phyloP scores from a whole-genome alignment of 2,329 filamentous ascomycete genomes.

The Teratosphaeria destructans region DNA sequence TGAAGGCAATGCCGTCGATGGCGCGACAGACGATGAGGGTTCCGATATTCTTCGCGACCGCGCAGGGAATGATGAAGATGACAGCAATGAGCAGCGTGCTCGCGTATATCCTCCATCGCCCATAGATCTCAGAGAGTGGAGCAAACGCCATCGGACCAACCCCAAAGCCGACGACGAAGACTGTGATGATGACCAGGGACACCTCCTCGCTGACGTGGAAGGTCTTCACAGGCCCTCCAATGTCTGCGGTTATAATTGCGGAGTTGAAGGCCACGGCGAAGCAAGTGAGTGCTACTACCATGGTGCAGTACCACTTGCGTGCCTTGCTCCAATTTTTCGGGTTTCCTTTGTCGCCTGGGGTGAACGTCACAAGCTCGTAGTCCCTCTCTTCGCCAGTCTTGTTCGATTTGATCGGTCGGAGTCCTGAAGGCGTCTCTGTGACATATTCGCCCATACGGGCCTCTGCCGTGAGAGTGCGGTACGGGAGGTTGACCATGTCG shows the following conservation, averaged over 20 bases:
- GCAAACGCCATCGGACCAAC: conserved; percentile 30
- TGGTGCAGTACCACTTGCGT: conserved; percentile 44
- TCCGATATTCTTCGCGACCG: conserved; percentile 43
- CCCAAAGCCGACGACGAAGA: conserved; percentile 24
- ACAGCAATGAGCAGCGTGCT: conserved; percentile 41
- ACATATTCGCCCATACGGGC: conserved; percentile 11
- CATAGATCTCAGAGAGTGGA: conserved; percentile 50
- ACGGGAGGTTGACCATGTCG: conserved; percentile 12
- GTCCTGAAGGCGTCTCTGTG: conserved; percentile 7
- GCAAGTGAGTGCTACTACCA: conserved; percentile 59
- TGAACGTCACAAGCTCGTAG: conserved; percentile 61
- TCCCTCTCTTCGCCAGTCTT: conserved; percentile 5
- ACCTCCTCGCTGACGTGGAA: conserved; percentile 65
- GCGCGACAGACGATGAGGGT: conserved; percentile 48
- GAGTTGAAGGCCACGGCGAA: conserved; percentile 45
- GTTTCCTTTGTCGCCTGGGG: conserved; percentile 36
- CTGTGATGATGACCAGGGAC: conserved; percentile 53
- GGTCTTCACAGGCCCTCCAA: conserved; percentile 51
- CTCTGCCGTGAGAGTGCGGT: conserved; percentile 10
- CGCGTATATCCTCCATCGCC: conserved; percentile 42
- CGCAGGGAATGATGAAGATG: conserved; percentile 49
- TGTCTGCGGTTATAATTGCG: conserved; percentile 67
- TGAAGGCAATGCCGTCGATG: conserved; percentile 45
- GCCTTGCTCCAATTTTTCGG: conserved; percentile 22
- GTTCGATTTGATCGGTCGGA: conserved; percentile 5